Evolutionary conservation across 2,329 filamentous ascomycete species (phyloP), one percentile per base, ranked within the genome.

Genomic region (Trichoderma pleuroti): DNA sequence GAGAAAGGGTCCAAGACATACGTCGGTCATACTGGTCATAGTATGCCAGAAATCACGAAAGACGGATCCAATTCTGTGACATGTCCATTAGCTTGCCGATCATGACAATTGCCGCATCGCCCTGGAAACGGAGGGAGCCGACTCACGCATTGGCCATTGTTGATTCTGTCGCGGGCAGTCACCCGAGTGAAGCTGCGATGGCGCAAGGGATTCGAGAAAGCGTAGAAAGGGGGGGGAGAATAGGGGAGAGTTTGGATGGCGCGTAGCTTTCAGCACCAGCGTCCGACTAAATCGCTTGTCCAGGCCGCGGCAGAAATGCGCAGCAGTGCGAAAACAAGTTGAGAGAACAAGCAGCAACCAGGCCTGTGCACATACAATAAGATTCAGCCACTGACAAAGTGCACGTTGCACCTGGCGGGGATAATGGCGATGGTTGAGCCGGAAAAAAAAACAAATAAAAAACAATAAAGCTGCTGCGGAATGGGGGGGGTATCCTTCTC

Each of bases 1-100:
- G 21, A 18, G n/a, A 14, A n/a, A 28, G 14, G 63, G 18, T 21
- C 14, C 12, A 67, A 67, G n/a, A 73, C 88, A 79, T 83, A 91
- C 89, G 89, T 82, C 89, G 83, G 80, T 91, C 89, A 84, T 91
- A 76, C 88, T 91, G 82, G 89, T 91, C 88, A 91, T 96, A 76
- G 92, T 90, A 86, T 98, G 96, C 96, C 96, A 99, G 84, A 99
- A 95, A 73, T 92, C 92, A 82, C 92, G 92, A 82, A 96, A 92
- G 82, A 91, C 89, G 76, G 87, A 87, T 76, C 89, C 87, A 78
- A 95, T 81, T 77, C 91, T 91, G 56, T 63, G 32, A 18, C n/a
- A 28, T 57, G 32, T 26, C 42, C 30, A 56, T 68, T 72, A 72
- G 69, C 52, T 39, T 24, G 63, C 18, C 21, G 18, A 36, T 61